Conservation (phyloP, 345 rosid species). For the Gossypium mustelinum region DNA sequence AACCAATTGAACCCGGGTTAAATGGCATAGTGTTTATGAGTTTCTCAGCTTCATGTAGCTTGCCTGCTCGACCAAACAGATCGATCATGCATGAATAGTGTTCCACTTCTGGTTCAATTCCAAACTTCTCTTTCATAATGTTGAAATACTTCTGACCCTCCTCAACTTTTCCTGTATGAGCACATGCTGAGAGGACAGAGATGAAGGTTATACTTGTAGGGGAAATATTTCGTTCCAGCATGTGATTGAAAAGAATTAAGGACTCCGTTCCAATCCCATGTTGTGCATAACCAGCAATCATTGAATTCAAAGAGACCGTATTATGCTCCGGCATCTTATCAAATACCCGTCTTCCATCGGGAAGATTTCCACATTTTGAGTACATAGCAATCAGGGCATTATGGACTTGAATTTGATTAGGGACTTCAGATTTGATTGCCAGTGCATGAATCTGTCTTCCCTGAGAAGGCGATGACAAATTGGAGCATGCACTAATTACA, state of each 20-base stretch:
- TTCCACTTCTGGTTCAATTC: conserved; percentile 74
- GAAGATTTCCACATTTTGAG: conserved; percentile 67
- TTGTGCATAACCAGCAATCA: conserved; percentile 79
- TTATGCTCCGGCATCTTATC: conserved; percentile 69
- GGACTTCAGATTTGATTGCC: conserved; percentile 59
- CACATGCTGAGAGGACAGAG: conserved; percentile 84
- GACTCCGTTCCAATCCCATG: conserved; percentile 64
- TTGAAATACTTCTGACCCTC: conserved; percentile 61
- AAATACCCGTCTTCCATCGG: conserved; percentile 58
- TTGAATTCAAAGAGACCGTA: conserved; percentile 63
- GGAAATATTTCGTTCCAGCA: conserved; percentile 49
- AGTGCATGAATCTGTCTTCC: conserved; percentile 83
- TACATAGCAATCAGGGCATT: conserved; percentile 72
- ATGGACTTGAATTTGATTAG: conserved; percentile 61
- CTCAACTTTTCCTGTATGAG: conserved; percentile 65
- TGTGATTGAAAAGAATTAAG: conserved; percentile 48
- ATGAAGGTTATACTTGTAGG: conserved; percentile 79
- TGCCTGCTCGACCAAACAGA: conserved; percentile 77
- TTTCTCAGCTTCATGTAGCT: conserved; percentile 69
- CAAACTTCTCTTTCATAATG: conserved; percentile 60
- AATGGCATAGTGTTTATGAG: conserved; percentile 71
- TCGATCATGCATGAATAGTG: conserved; percentile 93
- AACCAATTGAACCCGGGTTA: conserved; percentile 52
- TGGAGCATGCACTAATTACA: conserved; percentile 69
- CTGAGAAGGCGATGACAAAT: conserved; percentile 66